These are phyloP conservation scores for Euptelea pleiosperma DNA, from an alignment of 164 flowering plant genomes.

Conservation along the genomic window DNA sequence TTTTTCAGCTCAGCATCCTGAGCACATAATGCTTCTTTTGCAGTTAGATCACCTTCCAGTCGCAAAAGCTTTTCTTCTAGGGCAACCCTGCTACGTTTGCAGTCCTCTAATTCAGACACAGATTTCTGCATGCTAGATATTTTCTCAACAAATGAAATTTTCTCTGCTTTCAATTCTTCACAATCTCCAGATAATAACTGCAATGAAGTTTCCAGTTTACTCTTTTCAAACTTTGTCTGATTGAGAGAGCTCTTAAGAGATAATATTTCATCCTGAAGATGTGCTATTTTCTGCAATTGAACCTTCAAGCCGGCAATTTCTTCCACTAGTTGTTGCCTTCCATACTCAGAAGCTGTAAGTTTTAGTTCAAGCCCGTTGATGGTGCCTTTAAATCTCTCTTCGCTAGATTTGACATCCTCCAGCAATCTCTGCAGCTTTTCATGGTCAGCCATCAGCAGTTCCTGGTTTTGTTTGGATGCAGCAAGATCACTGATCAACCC, in stretches of 20 bases:
- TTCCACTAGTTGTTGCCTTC: constrained; percentile 46
- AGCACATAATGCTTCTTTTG: constrained; percentile 44
- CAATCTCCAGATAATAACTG: constrained; percentile 33
- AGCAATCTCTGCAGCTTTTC: constrained; percentile 38
- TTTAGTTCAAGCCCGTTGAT: constrained; percentile 49
- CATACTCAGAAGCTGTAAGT: constrained; percentile 59
- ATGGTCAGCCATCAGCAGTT: constrained; percentile 38
- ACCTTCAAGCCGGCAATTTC: constrained; percentile 46
- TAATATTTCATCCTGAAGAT: constrained; percentile 48
- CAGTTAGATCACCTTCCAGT: constrained; percentile 48
- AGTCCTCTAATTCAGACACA: constrained; percentile 50
- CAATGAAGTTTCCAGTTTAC: constrained; percentile 45
- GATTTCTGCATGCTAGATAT: constrained; percentile 42
- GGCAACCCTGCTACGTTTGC: constrained; percentile 29
- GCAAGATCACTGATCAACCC: constrained; percentile 42
- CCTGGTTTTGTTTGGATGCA: constrained; percentile 37
- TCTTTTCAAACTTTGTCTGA: constrained; percentile 45
- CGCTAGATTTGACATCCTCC: constrained; percentile 43
- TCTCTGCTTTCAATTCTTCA: constrained; percentile 58
- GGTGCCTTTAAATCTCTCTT: constrained; percentile 42
- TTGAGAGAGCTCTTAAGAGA: constrained; percentile 38
- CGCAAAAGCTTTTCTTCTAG: constrained; percentile 63
- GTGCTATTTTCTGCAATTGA: constrained; percentile 39
- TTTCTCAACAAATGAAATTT: constrained; percentile 40
- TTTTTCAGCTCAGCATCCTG: constrained; percentile 55